Percentiles rank a stretch among this genome's conserved stretches.
These are phyloP conservation scores for Mimosa bimucronata DNA, from an alignment of 306 rosid genomes.

Conservation along the genomic window DNA sequence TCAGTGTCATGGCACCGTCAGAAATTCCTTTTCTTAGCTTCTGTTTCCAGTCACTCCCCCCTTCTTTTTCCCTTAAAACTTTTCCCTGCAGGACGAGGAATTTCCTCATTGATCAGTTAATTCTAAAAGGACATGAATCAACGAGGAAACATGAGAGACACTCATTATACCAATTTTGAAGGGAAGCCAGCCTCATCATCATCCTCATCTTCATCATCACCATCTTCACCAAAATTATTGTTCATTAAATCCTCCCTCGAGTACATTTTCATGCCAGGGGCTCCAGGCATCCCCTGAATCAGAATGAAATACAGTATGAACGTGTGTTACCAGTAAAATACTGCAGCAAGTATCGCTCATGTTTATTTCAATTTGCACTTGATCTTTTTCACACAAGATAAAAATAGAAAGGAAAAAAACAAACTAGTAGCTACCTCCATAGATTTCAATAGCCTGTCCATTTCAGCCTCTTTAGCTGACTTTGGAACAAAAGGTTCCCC, in stretches of 20 bases:
- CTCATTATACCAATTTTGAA: slow-evolving; percentile 12
- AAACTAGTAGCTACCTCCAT: slow-evolving; percentile 72
- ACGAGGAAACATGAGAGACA: background rate
- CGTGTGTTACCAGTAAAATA: slow-evolving; percentile 7
- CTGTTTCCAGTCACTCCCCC: slow-evolving; percentile 62
- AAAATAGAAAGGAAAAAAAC: background rate
- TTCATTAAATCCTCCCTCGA: slow-evolving; percentile 17
- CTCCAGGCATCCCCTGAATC: slow-evolving; percentile 99
- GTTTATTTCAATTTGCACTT: background rate
- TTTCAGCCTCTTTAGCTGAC: slow-evolving; percentile 90
- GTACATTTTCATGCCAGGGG: slow-evolving; percentile 86
- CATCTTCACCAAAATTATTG: slow-evolving; percentile 69
- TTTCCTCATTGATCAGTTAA: background rate
- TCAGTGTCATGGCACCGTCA: slow-evolving; percentile 56
- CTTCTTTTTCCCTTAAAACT: slow-evolving; percentile 64
- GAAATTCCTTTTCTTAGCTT: slow-evolving; percentile 52
- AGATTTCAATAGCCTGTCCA: slow-evolving; percentile 86
- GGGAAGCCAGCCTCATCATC: slow-evolving; percentile 49
- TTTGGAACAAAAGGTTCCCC: slow-evolving; percentile 89
- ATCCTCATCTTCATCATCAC: slow-evolving; percentile 55
- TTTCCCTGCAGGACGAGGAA: slow-evolving; percentile 58
- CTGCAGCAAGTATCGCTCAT: slow-evolving; percentile 12
- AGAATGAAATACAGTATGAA: slow-evolving; percentile 28
- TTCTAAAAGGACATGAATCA: slow-evolving; percentile 13
- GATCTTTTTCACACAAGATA: background rate